These are phyloP conservation scores for Colletotrichum tamarilloi DNA, from an alignment of 2,329 filamentous ascomycete genomes.

Conservation along the genomic window DNA sequence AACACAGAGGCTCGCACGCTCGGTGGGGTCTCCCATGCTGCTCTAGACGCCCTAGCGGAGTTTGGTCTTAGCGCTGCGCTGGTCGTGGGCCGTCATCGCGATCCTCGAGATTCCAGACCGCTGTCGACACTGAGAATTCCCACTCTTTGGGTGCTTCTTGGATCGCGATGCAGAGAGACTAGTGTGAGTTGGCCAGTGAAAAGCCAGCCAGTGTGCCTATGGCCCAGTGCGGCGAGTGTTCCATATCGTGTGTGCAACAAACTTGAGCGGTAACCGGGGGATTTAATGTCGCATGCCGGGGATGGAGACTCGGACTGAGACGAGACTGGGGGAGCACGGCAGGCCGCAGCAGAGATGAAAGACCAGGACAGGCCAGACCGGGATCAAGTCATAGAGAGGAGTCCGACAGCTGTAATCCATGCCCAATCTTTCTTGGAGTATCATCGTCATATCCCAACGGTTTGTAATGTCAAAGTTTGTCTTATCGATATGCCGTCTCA, in stretches of 20 bases:
- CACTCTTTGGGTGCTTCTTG: background rate
- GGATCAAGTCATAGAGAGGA: background rate
- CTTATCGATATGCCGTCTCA: background rate
- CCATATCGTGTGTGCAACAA: background rate
- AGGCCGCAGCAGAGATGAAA: background rate
- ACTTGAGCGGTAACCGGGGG: background rate
- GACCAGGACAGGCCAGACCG: background rate
- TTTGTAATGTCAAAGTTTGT: background rate
- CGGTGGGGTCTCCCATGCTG: background rate
- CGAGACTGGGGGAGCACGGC: background rate
- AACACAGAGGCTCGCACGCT: background rate
- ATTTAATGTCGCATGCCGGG: slow-evolving; percentile 12
- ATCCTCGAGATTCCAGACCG: slow-evolving; percentile 31
- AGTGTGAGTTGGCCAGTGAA: background rate
- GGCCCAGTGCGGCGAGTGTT: background rate
- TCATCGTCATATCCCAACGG: background rate
- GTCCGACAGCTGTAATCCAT: background rate
- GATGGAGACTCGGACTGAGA: background rate
- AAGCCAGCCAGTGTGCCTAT: background rate
- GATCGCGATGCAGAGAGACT: slow-evolving; percentile 17
- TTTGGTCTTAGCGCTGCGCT: slow-evolving; percentile 7
- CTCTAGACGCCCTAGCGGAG: slow-evolving; percentile 3
- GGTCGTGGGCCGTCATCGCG: slow-evolving; percentile 24
- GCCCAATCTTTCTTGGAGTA: background rate
- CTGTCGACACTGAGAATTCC: background rate